Percentiles rank a stretch among this genome's conserved stretches.
These are phyloP conservation scores for Tricholoma furcatifolium DNA, from an alignment of 768 basidiomycete genomes.

Conservation along the genomic window DNA sequence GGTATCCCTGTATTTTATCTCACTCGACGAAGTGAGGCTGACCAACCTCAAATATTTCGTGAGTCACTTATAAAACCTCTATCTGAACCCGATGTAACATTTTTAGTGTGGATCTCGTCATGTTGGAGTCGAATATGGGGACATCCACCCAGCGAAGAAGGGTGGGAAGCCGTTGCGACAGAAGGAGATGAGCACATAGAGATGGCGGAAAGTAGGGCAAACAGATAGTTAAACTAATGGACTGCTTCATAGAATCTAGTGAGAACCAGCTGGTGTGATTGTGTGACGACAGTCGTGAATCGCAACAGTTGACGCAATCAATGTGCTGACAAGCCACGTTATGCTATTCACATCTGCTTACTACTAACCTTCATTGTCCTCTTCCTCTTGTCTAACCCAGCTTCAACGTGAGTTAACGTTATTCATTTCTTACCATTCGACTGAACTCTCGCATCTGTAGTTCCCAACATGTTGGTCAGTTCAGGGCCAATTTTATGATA, in stretches of 20 bases:
- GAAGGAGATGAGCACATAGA: slow-evolving; percentile 70
- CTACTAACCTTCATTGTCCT: not conserved
- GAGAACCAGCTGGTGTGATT: not conserved
- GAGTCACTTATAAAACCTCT: slow-evolving; percentile 21
- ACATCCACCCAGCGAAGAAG: slow-evolving; percentile 51
- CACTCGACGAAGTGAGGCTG: slow-evolving; percentile 53
- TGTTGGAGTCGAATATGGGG: slow-evolving; percentile 49
- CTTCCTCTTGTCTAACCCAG: not conserved
- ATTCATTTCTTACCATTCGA: not conserved
- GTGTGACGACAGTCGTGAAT: too few species aligned
- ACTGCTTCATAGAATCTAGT: not conserved
- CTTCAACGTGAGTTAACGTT: not conserved
- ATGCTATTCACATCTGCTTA: too few species aligned
- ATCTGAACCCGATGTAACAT: not conserved
- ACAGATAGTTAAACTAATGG: slow-evolving; percentile 15
- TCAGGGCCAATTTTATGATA: not conserved
- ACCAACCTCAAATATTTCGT: slow-evolving; percentile 41
- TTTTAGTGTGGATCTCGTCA: slow-evolving; percentile 40
- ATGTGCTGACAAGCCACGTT: too few species aligned
- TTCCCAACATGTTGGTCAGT: slow-evolving; percentile 13
- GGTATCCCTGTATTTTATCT: slow-evolving; percentile 85
- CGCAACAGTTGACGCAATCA: too few species aligned
- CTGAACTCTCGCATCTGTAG: not conserved
- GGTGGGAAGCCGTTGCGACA: slow-evolving; percentile 79
- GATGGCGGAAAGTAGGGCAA: slow-evolving; percentile 45